Evolutionary conservation across 2,329 filamentous ascomycete species (phyloP).

Genomic region (Drechmeria coniospora): DNA sequence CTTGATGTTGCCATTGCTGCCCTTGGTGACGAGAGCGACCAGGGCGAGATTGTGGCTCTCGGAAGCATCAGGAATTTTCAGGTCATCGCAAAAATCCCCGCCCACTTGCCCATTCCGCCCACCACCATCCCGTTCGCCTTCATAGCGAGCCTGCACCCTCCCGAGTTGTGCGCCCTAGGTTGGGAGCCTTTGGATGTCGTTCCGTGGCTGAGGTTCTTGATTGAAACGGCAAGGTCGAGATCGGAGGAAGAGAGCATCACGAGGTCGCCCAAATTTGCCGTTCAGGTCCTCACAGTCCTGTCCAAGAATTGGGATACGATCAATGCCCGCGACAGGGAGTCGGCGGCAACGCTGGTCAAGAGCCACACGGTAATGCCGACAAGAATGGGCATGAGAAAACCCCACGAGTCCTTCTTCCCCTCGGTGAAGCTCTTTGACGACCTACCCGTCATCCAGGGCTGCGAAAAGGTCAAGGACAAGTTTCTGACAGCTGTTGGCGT

Average conservation of each 20-base stretch:
- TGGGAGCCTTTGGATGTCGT: conserved; percentile 78
- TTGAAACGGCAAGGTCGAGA: conserved; percentile 48
- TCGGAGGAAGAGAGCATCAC: conserved; percentile 54
- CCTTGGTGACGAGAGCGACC: conserved; percentile 41
- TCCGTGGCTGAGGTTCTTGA: conserved; percentile 69
- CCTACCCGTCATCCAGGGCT: conserved; percentile 62
- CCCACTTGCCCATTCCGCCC: conserved; percentile 65
- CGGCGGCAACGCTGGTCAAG: conserved; percentile 48
- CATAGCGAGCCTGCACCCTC: conserved; percentile 50
- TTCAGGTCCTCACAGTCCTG: conserved; percentile 60
- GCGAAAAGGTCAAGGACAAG: conserved; percentile 77
- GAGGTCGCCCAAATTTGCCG: conserved; percentile 56
- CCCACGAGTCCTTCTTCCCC: conserved; percentile 77
- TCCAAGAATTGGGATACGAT: conserved; percentile 87
- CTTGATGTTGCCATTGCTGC: conserved; percentile 70
- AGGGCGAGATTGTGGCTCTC: conserved; percentile 61
- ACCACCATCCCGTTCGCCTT: conserved; percentile 76
- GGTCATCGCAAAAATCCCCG: conserved; percentile 61
- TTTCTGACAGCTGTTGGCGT: conserved; percentile 73
- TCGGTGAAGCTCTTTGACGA: conserved; percentile 94
- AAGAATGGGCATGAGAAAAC: conserved; percentile 75
- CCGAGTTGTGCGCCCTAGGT: conserved; percentile 63
- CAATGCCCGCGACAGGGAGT: conserved; percentile 47
- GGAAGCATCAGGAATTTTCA: conserved; percentile 62
- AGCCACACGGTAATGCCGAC: conserved; percentile 70